Conservation (phyloP, 371 early-diverging fungal species). For the Mortierella sp. region DNA sequence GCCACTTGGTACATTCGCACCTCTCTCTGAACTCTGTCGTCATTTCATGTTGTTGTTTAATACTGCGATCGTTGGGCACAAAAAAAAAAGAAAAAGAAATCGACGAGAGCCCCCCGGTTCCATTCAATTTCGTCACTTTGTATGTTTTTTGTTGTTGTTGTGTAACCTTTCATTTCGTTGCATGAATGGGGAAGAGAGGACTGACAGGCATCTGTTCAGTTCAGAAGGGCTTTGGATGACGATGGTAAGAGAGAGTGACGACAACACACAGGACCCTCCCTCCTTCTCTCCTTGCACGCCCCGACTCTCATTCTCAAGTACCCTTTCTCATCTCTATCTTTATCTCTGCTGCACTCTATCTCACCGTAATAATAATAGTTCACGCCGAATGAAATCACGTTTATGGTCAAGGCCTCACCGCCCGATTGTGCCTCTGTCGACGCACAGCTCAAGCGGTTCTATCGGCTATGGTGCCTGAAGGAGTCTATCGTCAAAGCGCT, state of each 20-base stretch:
- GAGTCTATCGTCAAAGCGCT: conserved; percentile 43
- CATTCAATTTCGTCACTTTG: neutral
- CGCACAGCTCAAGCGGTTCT: conserved; percentile 37
- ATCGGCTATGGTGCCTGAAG: conserved; percentile 53
- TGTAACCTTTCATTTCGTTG: conserved; percentile 4
- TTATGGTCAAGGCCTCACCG: conserved; percentile 7
- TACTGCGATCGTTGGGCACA: neutral
- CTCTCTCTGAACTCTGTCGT: no score
- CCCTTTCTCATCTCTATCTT: neutral
- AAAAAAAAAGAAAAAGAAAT: neutral
- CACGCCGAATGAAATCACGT: conserved; percentile 10
- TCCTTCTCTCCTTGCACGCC: neutral
- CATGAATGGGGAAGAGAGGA: neutral
- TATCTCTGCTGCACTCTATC: neutral
- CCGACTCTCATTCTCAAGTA: neutral
- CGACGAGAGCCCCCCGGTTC: neutral
- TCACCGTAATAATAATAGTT: neutral
- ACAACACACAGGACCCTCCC: neutral
- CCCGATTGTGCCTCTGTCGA: neutral
- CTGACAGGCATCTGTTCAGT: neutral
- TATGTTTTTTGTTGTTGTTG: neutral
- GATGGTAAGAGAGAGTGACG: neutral
- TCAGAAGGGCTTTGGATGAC: neutral
- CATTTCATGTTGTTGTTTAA: no score
- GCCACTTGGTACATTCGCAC: no score